Conservation (phyloP, 1,284 basidiomycete genomes). For the Boletus smithii region DNA sequence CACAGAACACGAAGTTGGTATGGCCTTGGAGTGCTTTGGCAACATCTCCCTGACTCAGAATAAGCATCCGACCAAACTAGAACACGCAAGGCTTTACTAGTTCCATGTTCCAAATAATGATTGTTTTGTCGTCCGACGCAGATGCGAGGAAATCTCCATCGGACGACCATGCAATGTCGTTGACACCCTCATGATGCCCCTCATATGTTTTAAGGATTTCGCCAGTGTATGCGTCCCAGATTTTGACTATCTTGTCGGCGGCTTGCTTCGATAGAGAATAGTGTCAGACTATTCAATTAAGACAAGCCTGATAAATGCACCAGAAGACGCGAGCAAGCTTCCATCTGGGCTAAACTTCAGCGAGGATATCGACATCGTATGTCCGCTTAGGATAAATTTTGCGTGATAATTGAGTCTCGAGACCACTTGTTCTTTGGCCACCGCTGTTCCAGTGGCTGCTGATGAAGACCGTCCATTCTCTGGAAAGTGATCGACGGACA, state of each 20-base stretch:
- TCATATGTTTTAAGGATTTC: slow-evolving; percentile 66
- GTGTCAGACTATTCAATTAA: slow-evolving; percentile 19
- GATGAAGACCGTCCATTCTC: slow-evolving; percentile 3
- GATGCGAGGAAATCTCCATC: slow-evolving; percentile 82
- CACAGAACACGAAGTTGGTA: slow-evolving; percentile 91
- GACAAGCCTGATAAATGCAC: slow-evolving; percentile 42
- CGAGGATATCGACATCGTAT: slow-evolving; percentile 69
- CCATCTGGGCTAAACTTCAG: slow-evolving; percentile 81
- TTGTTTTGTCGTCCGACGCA: slow-evolving; percentile 86
- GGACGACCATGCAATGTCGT: slow-evolving; percentile 83
- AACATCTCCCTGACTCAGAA: slow-evolving; percentile 45
- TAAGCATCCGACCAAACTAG: slow-evolving; percentile 9
- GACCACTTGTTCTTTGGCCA: slow-evolving; percentile 6
- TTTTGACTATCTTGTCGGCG: slow-evolving; percentile 74
- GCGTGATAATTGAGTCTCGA: slow-evolving; percentile 39
- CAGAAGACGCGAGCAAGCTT: slow-evolving; percentile 66
- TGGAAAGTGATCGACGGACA: slow-evolving; percentile 10
- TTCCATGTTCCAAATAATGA: slow-evolving; percentile 79
- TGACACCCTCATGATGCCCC: slow-evolving; percentile 79
- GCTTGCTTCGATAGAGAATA: slow-evolving; percentile 48
- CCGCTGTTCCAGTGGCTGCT: neutral
- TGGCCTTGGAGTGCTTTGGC: slow-evolving; percentile 75
- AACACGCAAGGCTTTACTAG: slow-evolving; percentile 40
- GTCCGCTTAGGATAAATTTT: slow-evolving; percentile 63
- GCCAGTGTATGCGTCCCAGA: slow-evolving; percentile 74